Conservation (phyloP, 306 rosid genomes). For the Hippophae tibetana region DNA sequence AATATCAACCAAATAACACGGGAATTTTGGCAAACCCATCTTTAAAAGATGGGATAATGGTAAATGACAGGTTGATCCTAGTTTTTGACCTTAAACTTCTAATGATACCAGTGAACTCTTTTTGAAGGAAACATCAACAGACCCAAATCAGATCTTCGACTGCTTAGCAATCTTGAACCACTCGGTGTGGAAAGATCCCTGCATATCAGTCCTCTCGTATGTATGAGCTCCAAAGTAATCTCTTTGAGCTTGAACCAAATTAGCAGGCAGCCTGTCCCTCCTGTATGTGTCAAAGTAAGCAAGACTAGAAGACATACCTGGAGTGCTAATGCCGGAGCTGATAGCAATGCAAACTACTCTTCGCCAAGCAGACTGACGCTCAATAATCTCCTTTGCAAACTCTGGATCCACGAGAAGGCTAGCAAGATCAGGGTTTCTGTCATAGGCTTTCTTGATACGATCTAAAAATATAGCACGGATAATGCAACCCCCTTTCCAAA, state of each 20-base stretch:
- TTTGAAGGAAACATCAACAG: conserved; percentile 6
- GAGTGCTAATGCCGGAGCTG: conserved; percentile 55
- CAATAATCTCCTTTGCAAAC: conserved; percentile 66
- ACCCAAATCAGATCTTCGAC: conserved; percentile 13
- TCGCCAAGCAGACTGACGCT: conserved; percentile 71
- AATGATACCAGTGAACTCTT: not conserved
- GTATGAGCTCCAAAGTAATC: conserved; percentile 38
- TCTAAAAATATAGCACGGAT: conserved; percentile 67
- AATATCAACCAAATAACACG: not conserved
- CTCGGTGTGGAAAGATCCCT: conserved; percentile 30
- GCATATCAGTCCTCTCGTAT: conserved; percentile 25
- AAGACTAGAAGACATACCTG: conserved; percentile 80
- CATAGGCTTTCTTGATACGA: conserved; percentile 72
- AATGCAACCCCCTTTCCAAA: conserved; percentile 84
- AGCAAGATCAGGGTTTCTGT: conserved; percentile 63
- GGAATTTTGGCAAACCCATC: not conserved
- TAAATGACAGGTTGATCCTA: not conserved
- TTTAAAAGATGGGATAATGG: not conserved
- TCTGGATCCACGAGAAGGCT: conserved; percentile 69
- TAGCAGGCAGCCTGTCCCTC: conserved; percentile 60
- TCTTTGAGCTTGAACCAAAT: conserved; percentile 36
- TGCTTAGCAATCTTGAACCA: conserved; percentile 37
- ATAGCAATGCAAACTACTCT: conserved; percentile 56
- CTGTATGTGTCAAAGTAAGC: conserved; percentile 68
- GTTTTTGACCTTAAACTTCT: not conserved